Conservation (phyloP, 192 early-diverging fungal genomes). For the Jimgerdemannia flammicorona region DNA sequence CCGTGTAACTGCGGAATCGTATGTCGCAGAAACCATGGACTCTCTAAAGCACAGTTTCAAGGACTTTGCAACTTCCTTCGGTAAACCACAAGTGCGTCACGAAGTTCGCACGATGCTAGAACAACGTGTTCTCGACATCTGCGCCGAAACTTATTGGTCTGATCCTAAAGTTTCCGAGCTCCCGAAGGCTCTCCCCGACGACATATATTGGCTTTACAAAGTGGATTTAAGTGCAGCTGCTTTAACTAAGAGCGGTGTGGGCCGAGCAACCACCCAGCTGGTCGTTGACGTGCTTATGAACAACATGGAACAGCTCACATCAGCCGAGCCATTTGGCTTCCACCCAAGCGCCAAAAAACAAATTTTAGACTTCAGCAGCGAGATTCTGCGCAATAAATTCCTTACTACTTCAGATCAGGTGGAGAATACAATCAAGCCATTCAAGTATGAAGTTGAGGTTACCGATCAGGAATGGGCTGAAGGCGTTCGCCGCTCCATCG, state of each 20-base stretch:
- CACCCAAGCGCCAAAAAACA: slow-evolving; percentile 78
- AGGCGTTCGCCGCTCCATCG: slow-evolving; percentile 75
- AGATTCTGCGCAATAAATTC: slow-evolving; percentile 84
- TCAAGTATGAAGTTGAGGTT: slow-evolving; percentile 96
- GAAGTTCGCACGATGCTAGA: slow-evolving; percentile 92
- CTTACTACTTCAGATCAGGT: slow-evolving; percentile 93
- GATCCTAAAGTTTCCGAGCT: slow-evolving; percentile 70
- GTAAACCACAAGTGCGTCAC: slow-evolving; percentile 90
- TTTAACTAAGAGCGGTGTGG: slow-evolving; percentile 93
- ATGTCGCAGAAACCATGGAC: slow-evolving; percentile 94
- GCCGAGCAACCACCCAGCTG: slow-evolving; percentile 85
- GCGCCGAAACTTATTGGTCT: slow-evolving; percentile 89
- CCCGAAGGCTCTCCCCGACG: slow-evolving; percentile 54
- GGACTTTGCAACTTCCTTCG: slow-evolving; percentile 88
- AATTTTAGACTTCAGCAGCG: slow-evolving; percentile 79
- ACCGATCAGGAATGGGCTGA: slow-evolving; percentile 91
- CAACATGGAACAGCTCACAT: slow-evolving; percentile 78
- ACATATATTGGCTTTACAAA: slow-evolving; percentile 81
- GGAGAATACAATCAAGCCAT: slow-evolving; percentile 98
- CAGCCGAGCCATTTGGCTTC: slow-evolving; percentile 80
- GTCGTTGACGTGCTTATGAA: slow-evolving; percentile 84
- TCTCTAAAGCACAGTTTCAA: slow-evolving; percentile 92
- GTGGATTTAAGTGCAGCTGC: slow-evolving; percentile 79
- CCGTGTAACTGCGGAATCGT: slow-evolving; percentile 90
- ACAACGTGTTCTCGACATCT: slow-evolving; percentile 85